Percentiles rank a stretch among this genome's conserved stretches.
Evolutionary conservation across 1,139 yeast species (phyloP).

Genomic region (Candida gigantensis): DNA sequence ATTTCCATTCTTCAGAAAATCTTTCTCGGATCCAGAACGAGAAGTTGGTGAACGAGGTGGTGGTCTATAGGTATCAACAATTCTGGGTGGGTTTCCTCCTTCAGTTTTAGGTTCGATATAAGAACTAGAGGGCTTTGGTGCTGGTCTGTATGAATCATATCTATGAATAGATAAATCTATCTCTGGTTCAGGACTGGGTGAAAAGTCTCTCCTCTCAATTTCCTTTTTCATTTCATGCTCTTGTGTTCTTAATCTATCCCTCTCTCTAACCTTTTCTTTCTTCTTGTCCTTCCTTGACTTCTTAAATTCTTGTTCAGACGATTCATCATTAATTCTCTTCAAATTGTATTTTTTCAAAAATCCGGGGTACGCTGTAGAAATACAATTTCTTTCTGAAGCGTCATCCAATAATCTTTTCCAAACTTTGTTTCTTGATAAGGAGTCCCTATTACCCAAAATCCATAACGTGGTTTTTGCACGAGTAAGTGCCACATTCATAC

Average conservation of each 20-base stretch:
- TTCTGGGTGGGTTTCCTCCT: too few species aligned
- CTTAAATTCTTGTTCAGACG: background rate
- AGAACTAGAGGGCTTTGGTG: too few species aligned
- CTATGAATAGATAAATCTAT: too few species aligned
- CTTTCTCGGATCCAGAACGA: too few species aligned
- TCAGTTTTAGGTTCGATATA: too few species aligned
- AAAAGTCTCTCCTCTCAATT: too few species aligned
- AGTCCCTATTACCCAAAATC: slow-evolving; percentile 79
- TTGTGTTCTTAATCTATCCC: background rate
- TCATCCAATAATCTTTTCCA: slow-evolving; percentile 70
- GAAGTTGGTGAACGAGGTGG: too few species aligned
- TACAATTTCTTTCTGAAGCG: slow-evolving; percentile 52
- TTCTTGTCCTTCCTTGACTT: slow-evolving; percentile 1
- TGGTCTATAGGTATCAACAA: too few species aligned
- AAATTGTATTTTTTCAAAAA: slow-evolving; percentile 23
- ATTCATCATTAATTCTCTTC: slow-evolving; percentile 2
- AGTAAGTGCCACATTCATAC: slow-evolving; percentile 95
- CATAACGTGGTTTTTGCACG: slow-evolving; percentile 92
- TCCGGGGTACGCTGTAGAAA: slow-evolving; percentile 39
- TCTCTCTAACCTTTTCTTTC: slow-evolving; percentile 3
- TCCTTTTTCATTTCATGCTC: too few species aligned
- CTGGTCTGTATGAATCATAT: too few species aligned
- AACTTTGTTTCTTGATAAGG: slow-evolving; percentile 61
- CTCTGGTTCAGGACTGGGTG: too few species aligned
- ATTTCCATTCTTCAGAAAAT: too few species aligned